Evolutionary conservation across 306 rosid species (phyloP).

Genomic region (Trifolium pratense): DNA sequence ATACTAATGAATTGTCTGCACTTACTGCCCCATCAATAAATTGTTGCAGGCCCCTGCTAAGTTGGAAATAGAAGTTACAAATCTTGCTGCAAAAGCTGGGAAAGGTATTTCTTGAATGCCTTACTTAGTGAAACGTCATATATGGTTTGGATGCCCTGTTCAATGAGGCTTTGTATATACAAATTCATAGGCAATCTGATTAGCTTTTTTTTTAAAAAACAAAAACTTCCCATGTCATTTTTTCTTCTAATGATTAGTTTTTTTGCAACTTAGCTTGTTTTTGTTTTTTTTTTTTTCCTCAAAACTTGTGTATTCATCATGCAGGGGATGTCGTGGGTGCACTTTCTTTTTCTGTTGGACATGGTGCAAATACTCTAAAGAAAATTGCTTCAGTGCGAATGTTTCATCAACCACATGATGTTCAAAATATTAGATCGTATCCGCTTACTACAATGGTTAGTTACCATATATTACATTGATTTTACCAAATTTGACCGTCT

Average conservation of each 20-base stretch:
- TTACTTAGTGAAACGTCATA: slow-evolving; percentile 18
- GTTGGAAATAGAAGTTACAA: slow-evolving; percentile 95
- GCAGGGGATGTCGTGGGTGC: slow-evolving; percentile 95
- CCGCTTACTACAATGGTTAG: slow-evolving; percentile 76
- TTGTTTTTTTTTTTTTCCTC: slow-evolving; percentile 27
- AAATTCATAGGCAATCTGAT: slow-evolving; percentile 27
- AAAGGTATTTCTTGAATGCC: slow-evolving; percentile 63
- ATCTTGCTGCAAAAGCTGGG: slow-evolving; percentile 96
- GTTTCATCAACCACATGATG: slow-evolving; percentile 61
- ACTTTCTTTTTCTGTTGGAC: slow-evolving; percentile 85
- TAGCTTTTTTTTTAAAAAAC: background rate
- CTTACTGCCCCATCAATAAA: slow-evolving; percentile 32
- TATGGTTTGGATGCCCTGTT: slow-evolving; percentile 4
- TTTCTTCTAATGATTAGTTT: slow-evolving; percentile 15
- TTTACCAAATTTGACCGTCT: slow-evolving; percentile 14
- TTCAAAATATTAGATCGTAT: slow-evolving; percentile 56
- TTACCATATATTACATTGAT: slow-evolving; percentile 35
- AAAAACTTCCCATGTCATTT: slow-evolving; percentile 21
- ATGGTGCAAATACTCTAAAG: slow-evolving; percentile 65
- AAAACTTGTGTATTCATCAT: slow-evolving; percentile 32
- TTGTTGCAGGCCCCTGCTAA: slow-evolving; percentile 79
- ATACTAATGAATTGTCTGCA: background rate
- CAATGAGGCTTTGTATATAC: slow-evolving; percentile 17
- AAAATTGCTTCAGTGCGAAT: slow-evolving; percentile 81
- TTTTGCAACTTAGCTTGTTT: slow-evolving; percentile 21